Evolutionary conservation across 768 basidiomycete genomes (phyloP), one percentile per base, ranked within the genome.

Genomic region (Phaeotremella skinneri): DNA sequence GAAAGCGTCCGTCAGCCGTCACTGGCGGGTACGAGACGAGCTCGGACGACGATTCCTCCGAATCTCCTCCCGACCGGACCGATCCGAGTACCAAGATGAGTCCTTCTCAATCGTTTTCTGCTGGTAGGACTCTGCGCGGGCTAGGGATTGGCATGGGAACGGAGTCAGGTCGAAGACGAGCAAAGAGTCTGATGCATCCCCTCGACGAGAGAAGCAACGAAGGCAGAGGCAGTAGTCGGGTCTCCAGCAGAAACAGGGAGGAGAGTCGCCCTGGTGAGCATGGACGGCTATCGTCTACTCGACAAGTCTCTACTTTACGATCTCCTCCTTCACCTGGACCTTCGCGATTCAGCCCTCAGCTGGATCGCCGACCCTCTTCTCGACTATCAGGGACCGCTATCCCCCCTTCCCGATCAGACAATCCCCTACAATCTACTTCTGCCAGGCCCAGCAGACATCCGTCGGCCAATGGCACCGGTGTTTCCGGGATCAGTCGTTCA

Each of bases 1-100:
- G 68, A 20, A 63, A 58, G 29, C 41, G 69, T 3, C 55, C 63
- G 1, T 65, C 69, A 13, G 45, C 53, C 23, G 59, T 70, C 13
- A 70, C 66, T 9, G 69, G 69, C 16, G 69, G 69, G 2, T 70
- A 61, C 49, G 69, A 70, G 55, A 59, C 64, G 1, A 66, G 60
- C 45, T 55, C 49, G 37, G 51, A 56, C 34, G 49, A 43, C 25
- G 50, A 31, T 39, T 55, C 56, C 43, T 39, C 30, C 1, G 56
- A 56, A 7, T 13, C 11, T 7, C 43, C 43, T 6, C 11, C 11
- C 7, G 43, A 13, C 23, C 11, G 21, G 21, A 21, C 23, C 43
- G 21, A 7, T 7, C 6, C 43, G 11, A 13, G 7, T 6, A 7
- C 9, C 21, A 7, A n/a, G n/a, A n/a, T 37, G 34, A 37, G 9